A percentile compares a stretch with the other conserved stretches of the same genome.
phyloP scores from a whole-genome alignment of 2,329 filamentous ascomycete species.

The Aspergillus bombycis region DNA sequence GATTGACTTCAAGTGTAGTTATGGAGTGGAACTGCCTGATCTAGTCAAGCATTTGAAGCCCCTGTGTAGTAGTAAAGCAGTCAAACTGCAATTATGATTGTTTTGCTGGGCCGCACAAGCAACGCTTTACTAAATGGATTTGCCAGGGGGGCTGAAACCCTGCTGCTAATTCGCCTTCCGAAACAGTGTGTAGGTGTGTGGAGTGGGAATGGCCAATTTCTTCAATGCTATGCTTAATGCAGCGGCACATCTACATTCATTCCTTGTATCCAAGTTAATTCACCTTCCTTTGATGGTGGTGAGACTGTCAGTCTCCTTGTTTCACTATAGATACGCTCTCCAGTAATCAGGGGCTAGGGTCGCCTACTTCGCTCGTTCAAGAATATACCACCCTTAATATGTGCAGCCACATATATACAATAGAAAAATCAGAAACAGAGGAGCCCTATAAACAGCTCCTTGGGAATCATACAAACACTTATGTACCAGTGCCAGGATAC shows the following conservation, averaged over 20 bases:
- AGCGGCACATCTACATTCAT: background rate
- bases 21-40: background rate
- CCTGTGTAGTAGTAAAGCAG: background rate
- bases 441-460: constrained; percentile 2
- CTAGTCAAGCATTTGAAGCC: background rate
- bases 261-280: background rate
- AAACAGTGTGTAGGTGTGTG: background rate
- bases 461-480: constrained; percentile 7
- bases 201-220: background rate
- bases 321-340: background rate
- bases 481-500: constrained; percentile 1
- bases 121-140: background rate
- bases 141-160: no score
- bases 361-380: background rate
- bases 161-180: background rate
- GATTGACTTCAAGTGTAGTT: background rate
- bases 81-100: background rate
- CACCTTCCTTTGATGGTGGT: background rate
- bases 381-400: background rate
- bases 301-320: background rate
- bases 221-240: background rate
- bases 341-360: background rate
- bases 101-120: background rate
- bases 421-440: constrained; percentile 3
- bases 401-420: constrained; percentile 1